Percentiles rank a stretch among this genome's conserved stretches.
These are phyloP conservation scores for Nicotiana tabacum DNA, from an alignment of 257 asterid genomes.

Conservation along the genomic window DNA sequence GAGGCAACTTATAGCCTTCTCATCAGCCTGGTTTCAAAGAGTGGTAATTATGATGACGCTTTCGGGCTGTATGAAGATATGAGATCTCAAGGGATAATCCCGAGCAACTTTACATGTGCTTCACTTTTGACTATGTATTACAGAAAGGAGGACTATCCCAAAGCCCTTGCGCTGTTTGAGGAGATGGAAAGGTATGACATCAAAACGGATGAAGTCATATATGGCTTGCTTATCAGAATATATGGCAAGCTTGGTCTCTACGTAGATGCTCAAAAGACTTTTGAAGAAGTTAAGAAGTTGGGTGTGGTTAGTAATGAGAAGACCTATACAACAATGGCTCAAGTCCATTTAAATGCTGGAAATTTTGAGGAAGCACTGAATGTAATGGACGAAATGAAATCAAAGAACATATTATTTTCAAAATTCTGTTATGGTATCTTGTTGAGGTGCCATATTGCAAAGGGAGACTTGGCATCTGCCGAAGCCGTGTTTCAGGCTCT, in stretches of 20 bases:
- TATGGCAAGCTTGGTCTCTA: slow-evolving; percentile 94
- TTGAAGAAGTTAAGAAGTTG: slow-evolving; percentile 51
- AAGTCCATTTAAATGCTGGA: slow-evolving; percentile 74
- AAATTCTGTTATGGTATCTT: slow-evolving; percentile 60
- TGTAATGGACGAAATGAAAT: slow-evolving; percentile 67
- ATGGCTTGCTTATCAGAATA: slow-evolving; percentile 85
- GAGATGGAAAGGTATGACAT: slow-evolving; percentile 77
- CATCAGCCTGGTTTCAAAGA: slow-evolving; percentile 51
- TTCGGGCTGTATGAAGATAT: slow-evolving; percentile 72
- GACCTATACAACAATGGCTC: slow-evolving; percentile 88
- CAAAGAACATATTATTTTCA: slow-evolving; percentile 46
- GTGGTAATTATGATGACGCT: slow-evolving; percentile 47
- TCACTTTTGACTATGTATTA: slow-evolving; percentile 77
- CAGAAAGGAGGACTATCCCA: slow-evolving; percentile 67
- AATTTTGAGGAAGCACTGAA: slow-evolving; percentile 60
- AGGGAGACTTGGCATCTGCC: slow-evolving; percentile 68
- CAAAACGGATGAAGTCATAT: slow-evolving; percentile 77
- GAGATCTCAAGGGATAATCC: slow-evolving; percentile 64
- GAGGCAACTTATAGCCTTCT: slow-evolving; percentile 92
- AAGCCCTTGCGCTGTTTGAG: slow-evolving; percentile 77
- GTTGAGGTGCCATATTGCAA: slow-evolving; percentile 55
- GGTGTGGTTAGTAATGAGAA: slow-evolving; percentile 61
- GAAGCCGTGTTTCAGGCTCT: slow-evolving; percentile 63
- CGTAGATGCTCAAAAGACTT: slow-evolving; percentile 79
- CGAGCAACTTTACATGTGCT: slow-evolving; percentile 91